phyloP scores from a whole-genome alignment of 345 rosid genomes.

The Carallia pectinifolia region DNA sequence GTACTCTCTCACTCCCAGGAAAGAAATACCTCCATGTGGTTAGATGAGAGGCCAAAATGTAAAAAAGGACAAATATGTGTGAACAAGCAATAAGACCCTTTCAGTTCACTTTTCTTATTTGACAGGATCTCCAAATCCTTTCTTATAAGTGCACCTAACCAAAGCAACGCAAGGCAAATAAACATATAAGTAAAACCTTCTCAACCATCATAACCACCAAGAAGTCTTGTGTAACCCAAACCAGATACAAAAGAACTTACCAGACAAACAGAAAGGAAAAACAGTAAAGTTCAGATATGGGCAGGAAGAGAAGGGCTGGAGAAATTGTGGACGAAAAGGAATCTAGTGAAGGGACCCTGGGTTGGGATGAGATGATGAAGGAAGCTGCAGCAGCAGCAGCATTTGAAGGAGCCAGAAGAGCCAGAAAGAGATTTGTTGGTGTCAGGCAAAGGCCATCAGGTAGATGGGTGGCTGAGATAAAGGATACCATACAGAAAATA shows the following conservation, averaged over 20 bases:
- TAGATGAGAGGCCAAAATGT: slow-evolving; percentile 16
- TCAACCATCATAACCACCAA: background rate
- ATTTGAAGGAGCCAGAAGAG: slow-evolving; percentile 37
- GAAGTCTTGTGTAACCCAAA: background rate
- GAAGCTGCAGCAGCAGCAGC: slow-evolving; percentile 41
- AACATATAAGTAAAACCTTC: background rate
- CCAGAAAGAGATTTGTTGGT: slow-evolving; percentile 47
- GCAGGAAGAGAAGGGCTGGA: slow-evolving; percentile 47
- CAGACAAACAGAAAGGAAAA: background rate
- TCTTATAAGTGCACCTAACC: slow-evolving; percentile 24
- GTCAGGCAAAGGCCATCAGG: slow-evolving; percentile 56
- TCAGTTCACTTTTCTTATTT: slow-evolving; percentile 25
- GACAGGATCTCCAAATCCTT: slow-evolving; percentile 34
- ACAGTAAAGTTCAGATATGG: slow-evolving; percentile 30
- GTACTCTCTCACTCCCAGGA: background rate
- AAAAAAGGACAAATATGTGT: slow-evolving; percentile 23
- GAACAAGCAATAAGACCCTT: slow-evolving; percentile 32
- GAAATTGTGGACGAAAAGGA: slow-evolving; percentile 29
- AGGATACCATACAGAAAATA: slow-evolving; percentile 54
- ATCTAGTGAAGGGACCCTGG: slow-evolving; percentile 27
- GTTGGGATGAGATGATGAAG: slow-evolving; percentile 51
- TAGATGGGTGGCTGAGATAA: slow-evolving; percentile 60
- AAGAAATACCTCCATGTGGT: slow-evolving; percentile 27
- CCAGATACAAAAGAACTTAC: background rate
- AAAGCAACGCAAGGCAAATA: background rate